Evolutionary conservation across 345 rosid genomes (phyloP), one percentile per base, ranked within the genome.

Genomic region (Cochlearia excelsa): DNA sequence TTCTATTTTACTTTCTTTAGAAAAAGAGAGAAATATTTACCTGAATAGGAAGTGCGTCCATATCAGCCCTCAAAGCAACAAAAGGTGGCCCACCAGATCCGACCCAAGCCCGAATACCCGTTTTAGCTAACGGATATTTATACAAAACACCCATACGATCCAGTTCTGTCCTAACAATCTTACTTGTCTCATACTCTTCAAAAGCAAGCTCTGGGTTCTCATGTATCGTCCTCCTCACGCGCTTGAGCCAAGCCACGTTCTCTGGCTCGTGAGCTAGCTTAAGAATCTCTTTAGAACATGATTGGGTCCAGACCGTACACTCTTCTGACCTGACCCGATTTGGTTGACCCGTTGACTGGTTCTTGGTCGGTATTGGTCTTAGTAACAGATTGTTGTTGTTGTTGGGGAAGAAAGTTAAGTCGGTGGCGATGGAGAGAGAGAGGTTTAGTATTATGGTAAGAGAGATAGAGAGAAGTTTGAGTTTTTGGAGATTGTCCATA

Each of bases 1-100:
- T 16, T 16, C 23, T 16, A 16, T 16, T 16, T 16, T 16, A 16
- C 23, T 16, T 16, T 16, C 23, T 16, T 16, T 16, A 16, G n/a
- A 16, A 16, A 16, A 16, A 16, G 0, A 16, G 23, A 16, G 23
- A 16, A 16, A 16, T 16, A 16, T 16, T 16, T 16, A 73, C 95
- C 85, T 87, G 95, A 62, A 87, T 79, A 26, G 90, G 90, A 2
- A 87, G 79, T 58, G 90, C 95, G 74, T 86, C 95, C 95, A 86
- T 86, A 66, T 86, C 95, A 39, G 95, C 90, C 64, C 95, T 59
- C 34, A 86, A 50, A 38, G 84, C 95, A 11, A 86, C 88, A 70
- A 79, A 86, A 42, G 95, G 95, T 5, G 88, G 84, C 0, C 77
- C 79, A 3, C 95, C 91, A 38, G 82, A 77, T 40, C 95, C 95